phyloP scores from a whole-genome alignment of 495 filamentous ascomycete genomes.

The Ascobolus immersus region DNA sequence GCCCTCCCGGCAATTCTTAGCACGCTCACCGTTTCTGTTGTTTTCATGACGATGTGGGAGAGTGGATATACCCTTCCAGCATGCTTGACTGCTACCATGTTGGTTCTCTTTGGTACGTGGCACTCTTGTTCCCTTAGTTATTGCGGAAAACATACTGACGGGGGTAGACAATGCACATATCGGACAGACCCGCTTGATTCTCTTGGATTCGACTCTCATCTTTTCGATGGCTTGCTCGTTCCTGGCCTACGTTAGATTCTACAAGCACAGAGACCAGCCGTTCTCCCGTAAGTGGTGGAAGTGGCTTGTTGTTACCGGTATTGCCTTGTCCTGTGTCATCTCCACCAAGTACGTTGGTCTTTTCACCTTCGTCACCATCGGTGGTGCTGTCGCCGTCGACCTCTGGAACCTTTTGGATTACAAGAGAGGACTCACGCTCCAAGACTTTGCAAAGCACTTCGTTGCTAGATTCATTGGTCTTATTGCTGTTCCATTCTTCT shows the following conservation, averaged over 20 bases:
- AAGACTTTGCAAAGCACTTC: constrained; percentile 72
- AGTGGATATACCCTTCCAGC: constrained; percentile 90
- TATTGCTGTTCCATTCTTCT: constrained; percentile 76
- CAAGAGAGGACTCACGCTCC: constrained; percentile 51
- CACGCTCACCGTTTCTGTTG: constrained; percentile 74
- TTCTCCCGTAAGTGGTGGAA: constrained; percentile 98
- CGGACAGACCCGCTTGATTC: constrained; percentile 82
- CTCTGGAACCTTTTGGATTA: constrained; percentile 85
- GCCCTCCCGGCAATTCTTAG: constrained; percentile 81
- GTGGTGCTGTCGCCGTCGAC: constrained; percentile 75
- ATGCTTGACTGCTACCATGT: constrained; percentile 56
- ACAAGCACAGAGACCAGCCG: constrained; percentile 73
- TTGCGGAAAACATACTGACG: background rate
- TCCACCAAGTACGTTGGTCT: constrained; percentile 94
- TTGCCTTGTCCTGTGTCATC: constrained; percentile 86
- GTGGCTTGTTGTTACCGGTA: constrained; percentile 85
- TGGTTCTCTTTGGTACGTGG: constrained; percentile 43
- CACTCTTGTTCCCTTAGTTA: background rate
- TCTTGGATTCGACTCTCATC: constrained; percentile 82
- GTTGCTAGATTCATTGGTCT: constrained; percentile 56
- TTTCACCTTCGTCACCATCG: constrained; percentile 94
- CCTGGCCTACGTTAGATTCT: constrained; percentile 86
- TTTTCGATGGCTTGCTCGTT: constrained; percentile 87
- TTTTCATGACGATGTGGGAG: constrained; percentile 98
- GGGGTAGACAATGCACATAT: constrained; percentile 75